Evolutionary conservation across 2,329 filamentous ascomycete genomes (phyloP).

Genomic region (Trichoderma sp.): DNA sequence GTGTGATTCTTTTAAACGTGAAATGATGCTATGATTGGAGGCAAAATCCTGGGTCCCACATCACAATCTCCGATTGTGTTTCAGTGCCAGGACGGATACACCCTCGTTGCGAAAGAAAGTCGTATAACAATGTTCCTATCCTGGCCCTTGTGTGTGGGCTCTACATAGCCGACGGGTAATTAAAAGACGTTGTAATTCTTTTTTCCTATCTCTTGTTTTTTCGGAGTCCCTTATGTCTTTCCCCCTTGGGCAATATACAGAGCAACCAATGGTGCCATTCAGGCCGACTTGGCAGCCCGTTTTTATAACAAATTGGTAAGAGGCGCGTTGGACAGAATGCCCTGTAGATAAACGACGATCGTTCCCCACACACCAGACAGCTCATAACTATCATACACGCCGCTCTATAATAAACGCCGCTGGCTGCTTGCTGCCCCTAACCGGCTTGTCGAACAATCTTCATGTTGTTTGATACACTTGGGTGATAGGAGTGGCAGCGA

Average conservation of each 20-base stretch:
- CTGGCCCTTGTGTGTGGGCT: background rate
- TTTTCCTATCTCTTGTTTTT: background rate
- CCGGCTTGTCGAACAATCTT: background rate
- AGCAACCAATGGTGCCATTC: background rate
- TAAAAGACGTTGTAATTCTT: background rate
- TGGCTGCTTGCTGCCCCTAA: background rate
- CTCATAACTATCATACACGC: background rate
- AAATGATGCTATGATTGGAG: conserved; percentile 1
- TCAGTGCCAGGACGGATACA: background rate
- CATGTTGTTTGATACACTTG: background rate
- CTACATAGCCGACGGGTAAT: conserved; percentile 6
- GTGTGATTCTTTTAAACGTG: background rate
- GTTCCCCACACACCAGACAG: conserved; percentile 1
- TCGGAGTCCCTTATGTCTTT: background rate
- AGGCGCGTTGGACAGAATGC: conserved; percentile 1
- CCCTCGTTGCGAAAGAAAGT: background rate
- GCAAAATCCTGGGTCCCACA: background rate
- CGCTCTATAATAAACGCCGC: background rate
- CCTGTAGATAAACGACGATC: background rate
- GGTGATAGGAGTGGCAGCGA: background rate
- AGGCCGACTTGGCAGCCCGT: background rate
- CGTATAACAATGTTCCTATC: background rate
- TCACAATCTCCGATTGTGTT: background rate
- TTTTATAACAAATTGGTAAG: background rate
- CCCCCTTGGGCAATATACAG: background rate